These are phyloP conservation scores for Quercus tomentella DNA, from an alignment of 331 rosid genomes.

Conservation along the genomic window DNA sequence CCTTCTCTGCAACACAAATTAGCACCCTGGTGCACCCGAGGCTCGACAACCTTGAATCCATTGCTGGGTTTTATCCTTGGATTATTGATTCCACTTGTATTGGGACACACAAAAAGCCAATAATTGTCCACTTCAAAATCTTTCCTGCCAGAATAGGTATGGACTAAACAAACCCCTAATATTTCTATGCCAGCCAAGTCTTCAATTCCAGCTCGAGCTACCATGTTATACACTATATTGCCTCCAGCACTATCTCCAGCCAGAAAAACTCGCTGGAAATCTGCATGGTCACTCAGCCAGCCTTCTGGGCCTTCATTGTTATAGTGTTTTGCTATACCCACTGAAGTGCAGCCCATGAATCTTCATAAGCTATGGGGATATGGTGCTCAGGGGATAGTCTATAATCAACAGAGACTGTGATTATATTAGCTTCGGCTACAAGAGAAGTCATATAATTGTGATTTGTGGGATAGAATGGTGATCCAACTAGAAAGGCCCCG, in stretches of 20 bases:
- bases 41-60: conserved; percentile 4
- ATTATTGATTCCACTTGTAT: not conserved
- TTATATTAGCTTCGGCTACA: too few relatives aligned
- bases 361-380: too few relatives aligned
- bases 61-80: conserved; percentile 3
- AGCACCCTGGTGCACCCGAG: conserved; percentile 10
- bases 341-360: too few relatives aligned
- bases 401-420: too few relatives aligned
- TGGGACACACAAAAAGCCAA: not conserved
- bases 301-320: too few relatives aligned
- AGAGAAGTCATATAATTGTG: not conserved
- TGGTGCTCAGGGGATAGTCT: too few relatives aligned
- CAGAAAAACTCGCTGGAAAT: conserved; percentile 10
- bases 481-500: not conserved
- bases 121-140: not conserved
- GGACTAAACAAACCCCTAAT: conserved; percentile 3
- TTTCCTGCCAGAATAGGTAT: conserved; percentile 17
- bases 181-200: not conserved
- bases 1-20: conserved; percentile 16
- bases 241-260: conserved; percentile 16
- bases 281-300: not conserved
- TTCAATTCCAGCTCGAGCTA: not conserved
- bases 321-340: too few relatives aligned
- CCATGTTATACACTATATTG: conserved; percentile 19
- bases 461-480: conserved; percentile 2